Evolutionary conservation across 352 stramenopile species (phyloP), one percentile per base, ranked within the genome.

Genomic region (Halophytophthora batemanensis): DNA sequence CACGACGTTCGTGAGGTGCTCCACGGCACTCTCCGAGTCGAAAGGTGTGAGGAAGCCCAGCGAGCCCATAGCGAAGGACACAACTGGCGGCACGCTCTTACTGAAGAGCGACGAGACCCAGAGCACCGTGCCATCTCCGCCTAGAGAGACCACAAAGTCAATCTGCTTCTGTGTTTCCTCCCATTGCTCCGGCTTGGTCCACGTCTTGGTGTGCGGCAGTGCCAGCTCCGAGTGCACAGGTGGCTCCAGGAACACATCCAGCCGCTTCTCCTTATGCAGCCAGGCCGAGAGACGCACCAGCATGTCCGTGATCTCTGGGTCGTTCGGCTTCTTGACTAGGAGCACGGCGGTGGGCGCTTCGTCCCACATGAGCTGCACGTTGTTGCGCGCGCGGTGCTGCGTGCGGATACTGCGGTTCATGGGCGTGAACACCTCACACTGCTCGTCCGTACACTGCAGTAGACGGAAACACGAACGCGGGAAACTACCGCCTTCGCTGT

Each of bases 21-120:
- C 81, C 37, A 77, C 56, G 29, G 74, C 76, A 19, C 80, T 71
- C 1, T 82, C 66, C 3, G 82, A 69, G 37, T 96, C 70, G 71
- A 98, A 98, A 3, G 91, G 90, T 28, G 96, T 98, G 21, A 99
- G 76, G 57, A 99, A 99, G 2, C 96, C 96, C 14, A 99, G 69
- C 45, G 86, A 98, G 22, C 96, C 96, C 65, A 98, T 96, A 0
- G 92, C 89, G 17, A 98, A 90, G 10, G 88, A 96, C 29, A 99
- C 70, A 42, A 99, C 92, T 0, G 97, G 97, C 14, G 97, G 97
- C 18, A 98, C 85, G 36, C 93, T 97, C 59, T 96, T 87, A 28
- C 70, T 75, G 51, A 91, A 93, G 46, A 95, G 74, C 19, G 82
- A 93, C 21, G 85, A 92, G 17, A 93, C 82, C 82, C 82, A 95